Base-by-base conservation (phyloP, 31 red algal genomes). In the Endocladia muricata region DNA sequence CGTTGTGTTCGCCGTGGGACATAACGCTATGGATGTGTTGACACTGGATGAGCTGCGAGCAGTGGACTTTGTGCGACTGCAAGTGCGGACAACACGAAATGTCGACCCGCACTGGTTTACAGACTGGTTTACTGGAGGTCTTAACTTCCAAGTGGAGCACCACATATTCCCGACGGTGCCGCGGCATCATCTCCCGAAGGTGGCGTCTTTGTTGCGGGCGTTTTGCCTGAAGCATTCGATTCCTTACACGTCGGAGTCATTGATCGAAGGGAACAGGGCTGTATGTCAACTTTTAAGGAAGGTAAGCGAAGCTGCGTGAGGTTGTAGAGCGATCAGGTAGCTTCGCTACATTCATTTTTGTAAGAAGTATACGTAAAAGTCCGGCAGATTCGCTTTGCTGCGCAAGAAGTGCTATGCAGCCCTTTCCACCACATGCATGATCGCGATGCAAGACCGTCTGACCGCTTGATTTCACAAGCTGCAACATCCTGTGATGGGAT, bases 11-110 rank as follows among this genome's bases (percentile, higher is more conserved):
- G 82, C 86, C 32, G 85, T 90, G 2, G 92, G 92, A 34, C 92
- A 95, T 57, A 95, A 95, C 60, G 92, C 85, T 4, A 90, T 95
- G 92, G 79, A 95, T 23, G 92, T 95, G 2, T 74, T 95, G 5
- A 89, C 85, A 28, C 57, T 77, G 7, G 74, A 71, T 5, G 92
- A 95, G 39, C 11, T 90, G 73, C 68, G 79, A 17, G 58, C 22
- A 21, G 76, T 69, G 0, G 85, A 95, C 56, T 95, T 95, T 62
- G 74, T 95, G 21, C 79, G 74, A 13, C 34, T 95, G 54, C 92
- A 95, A 73, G 76, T 85, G 0, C 67, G 78, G 34, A 95, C 92
- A 21, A 90, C 92, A 23, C 55, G 92, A 28, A 89, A 95, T 54
- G 80, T 90, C 25, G 69, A 77, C 25, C 85, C 92, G 33, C 26